Evolutionary conservation across 2,329 filamentous ascomycete genomes (phyloP).

Genomic region (Fulvia fulva): DNA sequence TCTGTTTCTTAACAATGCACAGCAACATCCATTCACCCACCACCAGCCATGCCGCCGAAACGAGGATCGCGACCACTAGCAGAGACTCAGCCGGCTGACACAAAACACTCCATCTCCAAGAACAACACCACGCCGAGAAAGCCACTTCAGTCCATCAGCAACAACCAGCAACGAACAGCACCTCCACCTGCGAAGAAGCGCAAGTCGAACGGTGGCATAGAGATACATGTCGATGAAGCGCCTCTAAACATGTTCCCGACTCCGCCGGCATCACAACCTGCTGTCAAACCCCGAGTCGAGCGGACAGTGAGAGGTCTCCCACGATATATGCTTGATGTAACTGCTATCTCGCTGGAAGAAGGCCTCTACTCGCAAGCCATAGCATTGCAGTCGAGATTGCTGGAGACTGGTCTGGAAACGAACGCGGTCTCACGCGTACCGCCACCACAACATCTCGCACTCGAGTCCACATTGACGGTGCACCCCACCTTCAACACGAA

Average conservation of each 20-base stretch:
- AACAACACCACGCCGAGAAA: background rate
- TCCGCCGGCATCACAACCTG: background rate
- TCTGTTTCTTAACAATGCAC: background rate
- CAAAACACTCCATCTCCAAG: background rate
- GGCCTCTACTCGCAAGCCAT: conserved; percentile 50
- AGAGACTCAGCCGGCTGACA: background rate
- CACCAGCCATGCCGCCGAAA: background rate
- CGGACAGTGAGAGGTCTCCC: conserved; percentile 46
- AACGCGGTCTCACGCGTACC: conserved; percentile 59
- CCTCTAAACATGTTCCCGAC: background rate
- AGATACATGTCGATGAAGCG: background rate
- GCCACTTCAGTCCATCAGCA: background rate
- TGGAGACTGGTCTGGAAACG: conserved; percentile 50
- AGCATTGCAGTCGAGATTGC: conserved; percentile 60
- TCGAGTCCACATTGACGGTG: conserved; percentile 76
- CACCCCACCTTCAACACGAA: conserved; percentile 77
- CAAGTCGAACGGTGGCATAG: background rate
- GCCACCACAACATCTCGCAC: conserved; percentile 66
- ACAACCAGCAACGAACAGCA: background rate
- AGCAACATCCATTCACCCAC: background rate
- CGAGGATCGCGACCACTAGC: background rate
- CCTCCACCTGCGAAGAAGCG: background rate
- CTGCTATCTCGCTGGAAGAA: conserved; percentile 61
- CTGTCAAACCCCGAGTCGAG: background rate
- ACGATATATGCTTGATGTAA: conserved; percentile 57